Evolutionary conservation across 805 yeast species (phyloP).

Genomic region (Wickerhamomyces xylosicus): DNA sequence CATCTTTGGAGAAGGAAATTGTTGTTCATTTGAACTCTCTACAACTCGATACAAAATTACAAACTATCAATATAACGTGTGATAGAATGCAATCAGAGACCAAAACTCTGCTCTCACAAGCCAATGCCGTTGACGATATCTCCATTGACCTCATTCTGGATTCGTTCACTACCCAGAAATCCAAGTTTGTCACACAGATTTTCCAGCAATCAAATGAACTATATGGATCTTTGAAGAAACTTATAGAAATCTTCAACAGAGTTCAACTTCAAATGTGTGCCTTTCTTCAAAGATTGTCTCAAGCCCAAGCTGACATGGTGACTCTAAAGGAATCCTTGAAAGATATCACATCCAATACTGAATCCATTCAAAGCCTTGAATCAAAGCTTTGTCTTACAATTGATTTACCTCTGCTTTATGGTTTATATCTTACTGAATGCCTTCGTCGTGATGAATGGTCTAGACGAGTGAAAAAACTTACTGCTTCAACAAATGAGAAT

Average conservation of each 20-base stretch:
- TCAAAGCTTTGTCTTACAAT: conserved; percentile 28
- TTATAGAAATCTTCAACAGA: conserved; percentile 25
- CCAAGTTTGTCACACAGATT: conserved; percentile 22
- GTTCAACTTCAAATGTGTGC: conserved; percentile 9
- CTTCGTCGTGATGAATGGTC: conserved; percentile 52
- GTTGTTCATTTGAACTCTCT: conserved; percentile 15
- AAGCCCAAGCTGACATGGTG: conserved; percentile 14
- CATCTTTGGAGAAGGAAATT: conserved; percentile 30
- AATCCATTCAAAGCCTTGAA: conserved; percentile 16
- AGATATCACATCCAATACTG: conserved; percentile 9
- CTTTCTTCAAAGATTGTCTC: conserved; percentile 9
- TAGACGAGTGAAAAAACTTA: conserved; percentile 17
- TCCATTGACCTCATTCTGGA: conserved; percentile 15
- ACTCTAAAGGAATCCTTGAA: conserved; percentile 15
- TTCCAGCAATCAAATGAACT: conserved; percentile 23
- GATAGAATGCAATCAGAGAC: conserved; percentile 17
- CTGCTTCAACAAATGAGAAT: conserved; percentile 39
- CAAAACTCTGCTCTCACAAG: conserved; percentile 7
- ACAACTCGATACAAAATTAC: conserved; percentile 11
- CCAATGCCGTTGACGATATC: conserved; percentile 9
- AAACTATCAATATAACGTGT: conserved; percentile 11
- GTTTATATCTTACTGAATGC: conserved; percentile 53
- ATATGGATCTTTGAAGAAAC: conserved; percentile 23
- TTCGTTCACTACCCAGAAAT: conserved; percentile 15
- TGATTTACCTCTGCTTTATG: conserved; percentile 65